These are phyloP conservation scores for Coprinopsis sp. DNA, from an alignment of 768 basidiomycete species.

Conservation along the genomic window DNA sequence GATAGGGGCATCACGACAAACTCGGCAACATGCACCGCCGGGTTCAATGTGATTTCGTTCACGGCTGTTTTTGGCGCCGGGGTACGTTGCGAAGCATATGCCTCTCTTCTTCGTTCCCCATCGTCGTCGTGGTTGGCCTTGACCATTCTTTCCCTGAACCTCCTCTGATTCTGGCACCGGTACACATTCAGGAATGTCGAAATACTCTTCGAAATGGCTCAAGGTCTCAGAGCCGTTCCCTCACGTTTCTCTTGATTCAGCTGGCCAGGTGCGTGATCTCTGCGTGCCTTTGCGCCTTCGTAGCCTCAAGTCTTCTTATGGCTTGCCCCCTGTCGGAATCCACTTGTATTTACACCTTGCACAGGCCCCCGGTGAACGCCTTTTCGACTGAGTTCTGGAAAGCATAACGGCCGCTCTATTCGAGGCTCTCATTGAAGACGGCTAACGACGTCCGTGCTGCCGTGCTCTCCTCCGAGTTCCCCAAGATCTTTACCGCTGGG, in stretches of 20 bases:
- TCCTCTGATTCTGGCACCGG: too few relatives aligned
- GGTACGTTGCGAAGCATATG: too few relatives aligned
- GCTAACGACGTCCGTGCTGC: slow-evolving; percentile 58
- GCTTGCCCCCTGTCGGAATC: not conserved
- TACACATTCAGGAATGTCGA: slow-evolving; percentile 4
- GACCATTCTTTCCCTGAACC: too few relatives aligned
- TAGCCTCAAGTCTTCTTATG: not conserved
- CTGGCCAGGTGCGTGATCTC: slow-evolving; percentile 35
- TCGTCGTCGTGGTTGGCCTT: too few relatives aligned
- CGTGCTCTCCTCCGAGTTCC: slow-evolving; percentile 65
- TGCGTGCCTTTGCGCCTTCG: not conserved
- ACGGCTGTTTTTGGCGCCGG: too few relatives aligned
- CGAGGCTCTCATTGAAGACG: slow-evolving; percentile 46
- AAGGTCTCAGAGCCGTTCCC: slow-evolving; percentile 44
- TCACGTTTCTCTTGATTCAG: slow-evolving; percentile 42
- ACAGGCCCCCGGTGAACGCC: slow-evolving; percentile 64
- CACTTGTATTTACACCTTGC: not conserved
- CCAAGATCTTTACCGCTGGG: slow-evolving; percentile 79
- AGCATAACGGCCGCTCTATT: slow-evolving; percentile 63
- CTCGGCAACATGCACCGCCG: too few relatives aligned
- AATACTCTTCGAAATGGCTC: slow-evolving; percentile 40
- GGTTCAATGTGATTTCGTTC: too few relatives aligned
- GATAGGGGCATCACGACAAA: too few relatives aligned
- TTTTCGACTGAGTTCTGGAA: slow-evolving; percentile 66
- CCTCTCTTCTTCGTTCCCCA: too few relatives aligned